Evolutionary conservation across 352 stramenopile species (phyloP).

Genomic region (Phytopythium helicoides): DNA sequence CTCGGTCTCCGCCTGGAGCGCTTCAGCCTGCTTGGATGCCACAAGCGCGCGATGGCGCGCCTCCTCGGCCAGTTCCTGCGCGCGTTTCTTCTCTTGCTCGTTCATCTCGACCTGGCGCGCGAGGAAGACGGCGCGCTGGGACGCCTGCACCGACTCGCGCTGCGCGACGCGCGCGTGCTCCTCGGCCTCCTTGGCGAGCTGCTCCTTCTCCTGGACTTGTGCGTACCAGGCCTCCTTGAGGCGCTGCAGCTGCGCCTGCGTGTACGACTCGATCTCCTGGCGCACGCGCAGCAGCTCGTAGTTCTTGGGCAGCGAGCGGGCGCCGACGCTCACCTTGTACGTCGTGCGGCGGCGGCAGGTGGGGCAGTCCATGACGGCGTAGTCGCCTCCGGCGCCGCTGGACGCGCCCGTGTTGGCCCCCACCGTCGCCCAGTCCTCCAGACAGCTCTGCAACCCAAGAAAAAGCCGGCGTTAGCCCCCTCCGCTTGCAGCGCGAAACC

Average conservation of each 20-base stretch:
- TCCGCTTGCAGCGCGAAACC: not conserved
- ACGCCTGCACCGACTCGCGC: conserved; percentile 70
- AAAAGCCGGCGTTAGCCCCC: conserved; percentile 5
- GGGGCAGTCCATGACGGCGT: conserved; percentile 59
- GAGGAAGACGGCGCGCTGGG: conserved; percentile 61
- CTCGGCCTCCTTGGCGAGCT: conserved; percentile 63
- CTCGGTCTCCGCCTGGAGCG: conserved; percentile 72
- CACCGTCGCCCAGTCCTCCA: conserved; percentile 58
- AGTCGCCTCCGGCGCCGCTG: conserved; percentile 12
- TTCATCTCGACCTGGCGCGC: conserved; percentile 82
- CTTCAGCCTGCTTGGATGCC: conserved; percentile 68
- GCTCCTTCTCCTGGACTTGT: conserved; percentile 74
- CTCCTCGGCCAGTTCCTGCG: conserved; percentile 69
- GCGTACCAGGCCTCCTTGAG: conserved; percentile 55
- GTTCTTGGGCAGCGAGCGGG: conserved; percentile 76
- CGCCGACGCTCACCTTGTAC: conserved; percentile 38
- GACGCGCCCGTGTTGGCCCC: conserved; percentile 19
- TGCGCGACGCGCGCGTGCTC: conserved; percentile 67
- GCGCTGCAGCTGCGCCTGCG: conserved; percentile 44
- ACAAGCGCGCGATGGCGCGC: conserved; percentile 50
- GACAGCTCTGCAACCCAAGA: conserved; percentile 39
- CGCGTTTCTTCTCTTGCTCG: conserved; percentile 73
- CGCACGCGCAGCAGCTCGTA: conserved; percentile 82
- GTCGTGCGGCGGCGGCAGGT: conserved; percentile 63
- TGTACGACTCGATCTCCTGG: conserved; percentile 78